A percentile compares a stretch with the other conserved stretches of the same genome.
Evolutionary conservation across 306 rosid species (phyloP).

Genomic region (Senna siamea): DNA sequence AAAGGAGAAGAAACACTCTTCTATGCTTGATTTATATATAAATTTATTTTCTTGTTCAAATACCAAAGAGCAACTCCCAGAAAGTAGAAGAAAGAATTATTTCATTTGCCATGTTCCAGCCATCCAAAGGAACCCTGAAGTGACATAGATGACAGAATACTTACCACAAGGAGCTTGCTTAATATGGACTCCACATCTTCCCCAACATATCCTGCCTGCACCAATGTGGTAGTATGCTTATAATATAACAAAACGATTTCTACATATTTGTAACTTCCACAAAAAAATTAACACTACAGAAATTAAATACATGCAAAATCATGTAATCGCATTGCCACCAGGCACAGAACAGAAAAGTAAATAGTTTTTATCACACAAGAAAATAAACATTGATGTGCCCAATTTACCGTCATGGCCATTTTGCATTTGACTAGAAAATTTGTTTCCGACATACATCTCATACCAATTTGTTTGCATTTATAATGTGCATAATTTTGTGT

Average conservation of each 20-base stretch:
- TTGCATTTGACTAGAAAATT: neutral
- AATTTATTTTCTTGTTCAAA: no score
- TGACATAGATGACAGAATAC: slow-evolving; percentile 27
- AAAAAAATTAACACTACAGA: neutral
- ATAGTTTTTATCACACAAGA: neutral
- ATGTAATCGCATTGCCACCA: neutral
- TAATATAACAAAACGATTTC: slow-evolving; percentile 6
- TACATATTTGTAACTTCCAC: neutral
- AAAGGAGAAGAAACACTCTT: no score
- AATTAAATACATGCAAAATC: slow-evolving; percentile 3
- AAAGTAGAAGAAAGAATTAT: no score
- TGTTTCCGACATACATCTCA: neutral
- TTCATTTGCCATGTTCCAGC: no score
- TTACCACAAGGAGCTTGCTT: slow-evolving; percentile 89
- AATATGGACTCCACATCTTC: slow-evolving; percentile 98
- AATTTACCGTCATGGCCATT: neutral
- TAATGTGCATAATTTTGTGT: slow-evolving; percentile 14
- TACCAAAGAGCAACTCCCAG: no score
- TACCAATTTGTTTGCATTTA: slow-evolving; percentile 4
- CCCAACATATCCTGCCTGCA: slow-evolving; percentile 99
- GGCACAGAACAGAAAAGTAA: slow-evolving; percentile 12
- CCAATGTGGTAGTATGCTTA: slow-evolving; percentile 31
- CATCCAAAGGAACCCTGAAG: slow-evolving; percentile 13
- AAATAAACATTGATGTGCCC: neutral
- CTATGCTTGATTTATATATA: no score